Conservation (phyloP, 1,139 yeast genomes). For the Hanseniaspora uvarum region DNA sequence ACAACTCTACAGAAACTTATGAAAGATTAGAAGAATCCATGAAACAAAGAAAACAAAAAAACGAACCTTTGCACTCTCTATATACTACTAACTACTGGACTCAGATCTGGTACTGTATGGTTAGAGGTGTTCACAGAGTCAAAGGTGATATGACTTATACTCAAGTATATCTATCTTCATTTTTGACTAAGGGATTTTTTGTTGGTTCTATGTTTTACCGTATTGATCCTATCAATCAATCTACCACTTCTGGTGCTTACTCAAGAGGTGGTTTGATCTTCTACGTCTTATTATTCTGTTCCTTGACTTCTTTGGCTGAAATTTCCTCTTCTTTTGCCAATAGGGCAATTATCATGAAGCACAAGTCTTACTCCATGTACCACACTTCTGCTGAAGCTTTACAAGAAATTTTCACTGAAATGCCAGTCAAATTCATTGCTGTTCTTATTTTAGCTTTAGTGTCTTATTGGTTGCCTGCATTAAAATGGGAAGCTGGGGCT, state of each 20-base stretch:
- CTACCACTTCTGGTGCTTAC: conserved; percentile 43
- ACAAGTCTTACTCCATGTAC: conserved; percentile 52
- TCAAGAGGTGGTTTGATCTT: conserved; percentile 50
- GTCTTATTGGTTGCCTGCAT: conserved; percentile 48
- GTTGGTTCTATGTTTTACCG: conserved; percentile 49
- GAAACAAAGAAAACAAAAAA: conserved; percentile 38
- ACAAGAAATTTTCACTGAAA: conserved; percentile 47
- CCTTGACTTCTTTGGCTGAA: conserved; percentile 49
- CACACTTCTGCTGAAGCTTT: conserved; percentile 60
- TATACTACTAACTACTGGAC: conserved; percentile 39
- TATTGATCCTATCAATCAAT: conserved; percentile 32
- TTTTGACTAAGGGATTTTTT: conserved; percentile 43
- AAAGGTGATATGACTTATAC: conserved; percentile 48
- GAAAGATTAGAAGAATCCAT: conserved; percentile 35
- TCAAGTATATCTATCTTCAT: conserved; percentile 41
- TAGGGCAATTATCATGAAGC: conserved; percentile 53
- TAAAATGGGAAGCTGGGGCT: conserved; percentile 50
- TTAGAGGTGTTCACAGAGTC: conserved; percentile 47
- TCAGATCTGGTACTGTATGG: conserved; percentile 38
- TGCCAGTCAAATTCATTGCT: conserved; percentile 45
- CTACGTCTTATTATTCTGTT: conserved; percentile 48
- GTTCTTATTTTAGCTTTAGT: conserved; percentile 40
- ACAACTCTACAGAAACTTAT: conserved; percentile 36
- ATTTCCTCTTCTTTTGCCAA: conserved; percentile 47
- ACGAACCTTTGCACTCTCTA: conserved; percentile 38